Base-by-base conservation (phyloP, 2,329 filamentous ascomycete species). In the Aspergillus pseudotamarii region DNA sequence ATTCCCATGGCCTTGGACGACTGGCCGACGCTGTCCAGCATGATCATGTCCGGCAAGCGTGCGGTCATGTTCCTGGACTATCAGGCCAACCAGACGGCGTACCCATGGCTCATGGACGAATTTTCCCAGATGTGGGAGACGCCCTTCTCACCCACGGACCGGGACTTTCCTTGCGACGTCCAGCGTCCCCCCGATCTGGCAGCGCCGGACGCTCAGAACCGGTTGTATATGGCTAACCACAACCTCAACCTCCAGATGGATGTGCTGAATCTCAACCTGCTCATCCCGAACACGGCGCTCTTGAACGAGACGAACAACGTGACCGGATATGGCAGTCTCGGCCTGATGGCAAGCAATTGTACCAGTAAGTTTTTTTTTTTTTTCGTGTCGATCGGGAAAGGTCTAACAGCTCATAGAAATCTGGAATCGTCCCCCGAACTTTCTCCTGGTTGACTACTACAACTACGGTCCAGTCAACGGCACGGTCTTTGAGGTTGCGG, bases 51-150 rank as follows among this genome's bases (percentile, higher is more conserved):
- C 23, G 86, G 87, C 62, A 88, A 92, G 77, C 86, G 92, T 12
- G 89, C 91, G 2, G 84, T 96, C 66, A 85, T 95, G 76, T 93
- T 95, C 79, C 85, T 96, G 80, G 93, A 96, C 79, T 96, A 96
- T 81, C 83, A 89, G 68, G 91, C 93, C 68, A 89, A 97, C 75
- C 91, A 96, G 78, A 86, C 83, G 0, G 83, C 84, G 23, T 89
- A 92, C 21, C 93, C 94, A 0, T 97, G 92, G 87, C 85, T 97
- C 48, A 83, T 97, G 46, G 92, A 96, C 76, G 85, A 97, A 78
- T 97, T 97, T 80, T 86, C 86, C 6, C 91, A 96, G 73, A 86
- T 96, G 80, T 97, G 92, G 91, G 92, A 97, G 80, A 94, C 93
- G 0, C 91, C 92, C 0, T 97, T 96, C 75, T 91, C 93, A 59